Evolutionary conservation across 2,329 filamentous ascomycete genomes (phyloP), one percentile per base, ranked within the genome.

Genomic region (Dothideomycetes sp.): DNA sequence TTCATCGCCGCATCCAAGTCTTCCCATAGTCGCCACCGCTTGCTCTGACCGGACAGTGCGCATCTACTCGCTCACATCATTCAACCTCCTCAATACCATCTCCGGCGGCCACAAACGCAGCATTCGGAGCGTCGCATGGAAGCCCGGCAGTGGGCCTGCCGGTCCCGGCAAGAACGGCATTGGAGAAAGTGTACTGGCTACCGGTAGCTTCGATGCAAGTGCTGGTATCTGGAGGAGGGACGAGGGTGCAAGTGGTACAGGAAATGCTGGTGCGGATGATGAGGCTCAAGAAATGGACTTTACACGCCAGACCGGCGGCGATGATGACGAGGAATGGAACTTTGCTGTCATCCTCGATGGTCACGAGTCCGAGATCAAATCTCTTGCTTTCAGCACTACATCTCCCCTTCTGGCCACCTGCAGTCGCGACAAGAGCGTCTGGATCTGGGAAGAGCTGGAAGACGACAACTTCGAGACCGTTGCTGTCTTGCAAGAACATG

Each of bases 391-490:
- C 65, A 79, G 73, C 14, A 79, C 84, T 0, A 76, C 75, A 0
- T 84, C 84, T 1, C 76, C 81, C 45, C 79, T 86, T 52, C 72
- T 98, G 4, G 91, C 91, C 4, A 95, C 88, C 0, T 95, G 88
- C 61, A 84, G 79, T 38, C 75, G 91, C 36, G 91, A 98, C 59
- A 96, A 96, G 66, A 83, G 77, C 12, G 85, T 96, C 14, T 98
- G 91, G 91, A 85, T 98, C 52, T 98, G 91, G 91, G 91, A 98
- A 62, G 91, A 96, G 58, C 75, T 95, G 39, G 83, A 81, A 12
- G 88, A 94, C 40, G 89, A 94, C 58, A 91, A 96, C 58, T 96
- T 88, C 68, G 91, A 98, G 70, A 96, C 91, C 2, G 79, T 96
- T 12, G 91, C 89, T 0, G 89, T 96, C 38, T 71, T 96, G 53